Conservation (phyloP, 768 basidiomycete genomes). For the Pulveroboletus sp. region DNA sequence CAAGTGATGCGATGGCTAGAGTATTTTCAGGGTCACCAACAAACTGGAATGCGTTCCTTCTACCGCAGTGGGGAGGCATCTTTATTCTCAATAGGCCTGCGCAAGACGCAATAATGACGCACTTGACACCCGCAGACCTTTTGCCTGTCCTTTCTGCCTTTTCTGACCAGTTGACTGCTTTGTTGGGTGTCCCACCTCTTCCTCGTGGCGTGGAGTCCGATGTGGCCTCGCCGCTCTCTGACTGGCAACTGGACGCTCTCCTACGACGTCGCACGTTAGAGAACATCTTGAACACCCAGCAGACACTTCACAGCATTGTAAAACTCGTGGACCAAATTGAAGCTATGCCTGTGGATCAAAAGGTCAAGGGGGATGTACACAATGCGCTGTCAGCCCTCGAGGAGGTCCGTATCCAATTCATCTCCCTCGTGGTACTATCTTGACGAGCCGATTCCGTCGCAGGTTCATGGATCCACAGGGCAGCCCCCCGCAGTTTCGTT, state of each 20-base stretch:
- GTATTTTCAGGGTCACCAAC: slow-evolving; percentile 41
- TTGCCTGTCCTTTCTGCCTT: slow-evolving; percentile 59
- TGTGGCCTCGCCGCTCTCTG: slow-evolving; percentile 38
- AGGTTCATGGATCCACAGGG: slow-evolving; percentile 22
- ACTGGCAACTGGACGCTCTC: slow-evolving; percentile 82
- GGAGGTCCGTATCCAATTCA: slow-evolving; percentile 44
- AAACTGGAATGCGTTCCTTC: slow-evolving; percentile 67
- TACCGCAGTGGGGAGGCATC: slow-evolving; percentile 94
- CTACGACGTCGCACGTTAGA: slow-evolving; percentile 65
- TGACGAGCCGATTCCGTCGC: slow-evolving; percentile 10
- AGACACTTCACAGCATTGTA: slow-evolving; percentile 78
- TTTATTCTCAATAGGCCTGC: slow-evolving; percentile 62
- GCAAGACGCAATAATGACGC: slow-evolving; percentile 22
- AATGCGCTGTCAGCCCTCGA: slow-evolving; percentile 69
- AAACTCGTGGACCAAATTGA: slow-evolving; percentile 81
- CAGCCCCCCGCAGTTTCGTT: slow-evolving; percentile 38
- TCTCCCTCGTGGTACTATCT: not conserved
- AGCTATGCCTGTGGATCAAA: slow-evolving; percentile 86
- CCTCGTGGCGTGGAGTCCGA: slow-evolving; percentile 43
- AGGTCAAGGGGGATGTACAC: slow-evolving; percentile 70
- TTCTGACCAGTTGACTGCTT: slow-evolving; percentile 62
- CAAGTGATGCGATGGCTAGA: slow-evolving; percentile 9
- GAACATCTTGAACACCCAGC: slow-evolving; percentile 61
- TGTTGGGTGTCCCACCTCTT: slow-evolving; percentile 76
- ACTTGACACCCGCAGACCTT: slow-evolving; percentile 40